Conservation (phyloP, 768 basidiomycete species). For the Podaxis carcinomalis region DNA sequence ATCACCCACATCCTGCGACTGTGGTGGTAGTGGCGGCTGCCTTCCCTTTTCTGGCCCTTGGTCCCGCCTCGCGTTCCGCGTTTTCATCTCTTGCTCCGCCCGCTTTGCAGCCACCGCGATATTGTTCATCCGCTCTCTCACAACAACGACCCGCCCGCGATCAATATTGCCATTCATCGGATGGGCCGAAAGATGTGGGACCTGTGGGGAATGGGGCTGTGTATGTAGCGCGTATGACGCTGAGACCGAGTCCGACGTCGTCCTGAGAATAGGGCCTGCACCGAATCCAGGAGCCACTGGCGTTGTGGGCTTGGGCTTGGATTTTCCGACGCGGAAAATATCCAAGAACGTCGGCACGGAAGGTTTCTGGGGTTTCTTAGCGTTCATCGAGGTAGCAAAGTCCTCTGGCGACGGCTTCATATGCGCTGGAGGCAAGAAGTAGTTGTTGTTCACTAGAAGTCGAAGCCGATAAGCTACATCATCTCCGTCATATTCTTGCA, state of each 20-base stretch:
- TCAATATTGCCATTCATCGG: constrained; percentile 14
- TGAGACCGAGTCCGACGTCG: constrained; percentile 62
- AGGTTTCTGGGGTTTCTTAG: constrained; percentile 41
- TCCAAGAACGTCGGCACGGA: constrained; percentile 61
- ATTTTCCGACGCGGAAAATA: constrained; percentile 64
- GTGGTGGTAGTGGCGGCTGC: constrained; percentile 7
- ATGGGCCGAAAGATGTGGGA: constrained; percentile 30
- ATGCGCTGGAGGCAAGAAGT: constrained; percentile 86
- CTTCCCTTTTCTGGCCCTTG: constrained; percentile 37
- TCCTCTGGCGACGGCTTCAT: constrained; percentile 72
- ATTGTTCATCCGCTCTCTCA: constrained; percentile 78
- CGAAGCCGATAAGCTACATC: constrained; percentile 84
- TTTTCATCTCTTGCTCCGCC: constrained; percentile 68
- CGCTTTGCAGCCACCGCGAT: constrained; percentile 67
- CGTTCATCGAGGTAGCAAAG: constrained; percentile 38
- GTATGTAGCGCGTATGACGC: constrained; percentile 30
- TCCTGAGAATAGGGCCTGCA: constrained; percentile 46
- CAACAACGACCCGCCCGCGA: constrained; percentile 70
- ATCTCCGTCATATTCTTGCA: constrained; percentile 58
- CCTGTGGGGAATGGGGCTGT: constrained; percentile 29
- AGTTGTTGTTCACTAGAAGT: constrained; percentile 81
- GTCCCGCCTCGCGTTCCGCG: constrained; percentile 44
- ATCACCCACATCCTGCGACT: constrained; percentile 35
- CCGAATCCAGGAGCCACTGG: constrained; percentile 28
- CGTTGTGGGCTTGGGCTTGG: constrained; percentile 60